Evolutionary conservation across 805 yeast genomes (phyloP), one percentile per base, ranked within the genome.

Genomic region (Cyberlindnera xishuangbannaensis): DNA sequence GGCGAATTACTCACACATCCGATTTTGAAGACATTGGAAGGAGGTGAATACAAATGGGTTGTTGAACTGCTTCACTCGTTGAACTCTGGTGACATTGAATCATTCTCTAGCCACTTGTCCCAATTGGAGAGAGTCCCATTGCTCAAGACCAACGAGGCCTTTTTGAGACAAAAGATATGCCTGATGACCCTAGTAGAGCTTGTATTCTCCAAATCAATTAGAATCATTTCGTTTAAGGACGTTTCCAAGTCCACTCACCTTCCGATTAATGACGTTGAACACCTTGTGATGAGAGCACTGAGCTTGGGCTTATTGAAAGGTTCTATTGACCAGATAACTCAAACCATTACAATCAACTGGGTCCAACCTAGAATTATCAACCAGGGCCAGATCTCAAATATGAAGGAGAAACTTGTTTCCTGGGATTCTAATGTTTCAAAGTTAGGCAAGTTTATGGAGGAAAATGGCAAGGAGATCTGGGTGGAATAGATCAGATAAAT

Each of bases 1-100:
- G 97, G 97, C 32, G 98, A 92, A 62, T 72, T 92, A 43, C 71
- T 92, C 40, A 76, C 87, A 56, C 97, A 90, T 59, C 95, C 92
- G 27, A 77, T 90, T 29, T 71, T 87, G 58, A 55, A 64, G 26
- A 58, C 66, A 25, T 68, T 82, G 26, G 44, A 56, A 15, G 62
- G 62, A 18, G 67, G 63, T 33, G 58, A 73, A 25, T 73, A 73
- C 56, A 58, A 62, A 23, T 86, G 95, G 95, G 64, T 92, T 41
- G 73, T 76, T 42, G 72, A 79, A 30, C 61, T 88, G 42, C 67
- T 92, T 33, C 64, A 75, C 39, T 69, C 82, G 17, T 67, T 92
- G 50, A 86, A 87, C 53, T 61, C 76, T 13, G 97, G 97, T 25
- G 78, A 87, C 53, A 75, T 90, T 52, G 53, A 61, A 9, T 64